Percentiles rank a stretch among this genome's conserved stretches.
Evolutionary conservation across 202 grass and related monocot genomes (phyloP).

Genomic region (Panicum hallii): DNA sequence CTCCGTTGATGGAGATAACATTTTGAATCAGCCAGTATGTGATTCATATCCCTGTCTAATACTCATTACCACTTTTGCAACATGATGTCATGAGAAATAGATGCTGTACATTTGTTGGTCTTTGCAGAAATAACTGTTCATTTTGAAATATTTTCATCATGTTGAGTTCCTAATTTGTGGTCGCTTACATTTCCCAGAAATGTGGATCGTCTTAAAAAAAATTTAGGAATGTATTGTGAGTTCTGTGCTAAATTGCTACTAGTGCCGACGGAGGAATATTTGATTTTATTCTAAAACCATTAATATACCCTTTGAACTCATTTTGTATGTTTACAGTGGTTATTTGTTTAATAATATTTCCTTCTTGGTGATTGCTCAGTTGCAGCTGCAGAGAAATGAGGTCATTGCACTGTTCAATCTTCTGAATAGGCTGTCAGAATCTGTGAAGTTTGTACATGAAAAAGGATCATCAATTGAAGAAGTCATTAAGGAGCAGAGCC

Average conservation of each 20-base stretch:
- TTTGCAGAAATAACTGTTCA: background rate
- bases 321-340: background rate
- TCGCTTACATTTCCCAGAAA: background rate
- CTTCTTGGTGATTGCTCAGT: conserved; percentile 52
- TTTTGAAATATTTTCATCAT: background rate
- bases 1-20: conserved; percentile 58
- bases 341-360: conserved; percentile 38
- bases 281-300: background rate
- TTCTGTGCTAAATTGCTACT: background rate
- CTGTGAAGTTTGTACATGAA: conserved; percentile 94
- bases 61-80: background rate
- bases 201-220: background rate
- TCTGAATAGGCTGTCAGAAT: conserved; percentile 93
- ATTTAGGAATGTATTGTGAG: background rate
- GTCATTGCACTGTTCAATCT: conserved; percentile 95
- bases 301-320: conserved; percentile 21
- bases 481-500: conserved; percentile 56
- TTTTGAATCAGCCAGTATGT: conserved; percentile 71
- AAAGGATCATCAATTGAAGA: conserved; percentile 70
- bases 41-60: conserved; percentile 17
- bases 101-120: background rate
- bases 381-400: conserved; percentile 98
- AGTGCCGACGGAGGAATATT: background rate
- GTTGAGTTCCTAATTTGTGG: background rate
- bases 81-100: background rate